Base-by-base conservation (phyloP, 73 alveolate genomes). In the Stentor roeselii region DNA sequence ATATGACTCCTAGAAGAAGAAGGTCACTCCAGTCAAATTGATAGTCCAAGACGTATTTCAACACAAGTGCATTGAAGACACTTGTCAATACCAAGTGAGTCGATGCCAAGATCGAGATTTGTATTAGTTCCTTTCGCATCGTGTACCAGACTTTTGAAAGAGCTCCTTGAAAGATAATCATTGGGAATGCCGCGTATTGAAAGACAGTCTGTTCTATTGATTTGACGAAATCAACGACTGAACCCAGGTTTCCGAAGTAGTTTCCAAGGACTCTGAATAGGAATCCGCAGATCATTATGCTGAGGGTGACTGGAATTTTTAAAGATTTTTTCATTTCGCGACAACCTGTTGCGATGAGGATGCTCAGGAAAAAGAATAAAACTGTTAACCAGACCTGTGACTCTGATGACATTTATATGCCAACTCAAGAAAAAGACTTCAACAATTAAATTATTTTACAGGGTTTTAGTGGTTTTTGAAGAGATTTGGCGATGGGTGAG, bases 21-120 rank as follows among this genome's bases (percentile, higher is more conserved):
- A 86, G 76, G 15, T 86, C 88, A 42, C 42, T 37, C 83, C 87
- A 86, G 2, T 87, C 27, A 58, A 86, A 86, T 36, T 82, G 82
- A 39, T 86, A 86, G 39, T 85, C 88, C 6, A 86, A 59, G 38
- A 86, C 58, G 78, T 31, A 78, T 15, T 59, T 59, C 76, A 86
- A 67, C 6, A 78, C 82, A 21, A 86, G 60, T 0, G 88, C 92
- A 3, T 74, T 36, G 6, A 86, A n/a, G 32, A 80, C 78, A 2
- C 88, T 30, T 11, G 78, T 39, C 3, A 59, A 42, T 2, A 80
- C 50, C 11, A 82, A 37, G 21, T 35, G 2, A 40, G 86, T 42
- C 3, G 78, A 35, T 1, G 86, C 76, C 38, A 78, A 3, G 6
- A 30, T 15, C 34, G 42, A 6, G n/a, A 78, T 59, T 31, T 78